These are phyloP conservation scores for Sisymbrium irio DNA, from an alignment of 345 rosid genomes.

Conservation along the genomic window DNA sequence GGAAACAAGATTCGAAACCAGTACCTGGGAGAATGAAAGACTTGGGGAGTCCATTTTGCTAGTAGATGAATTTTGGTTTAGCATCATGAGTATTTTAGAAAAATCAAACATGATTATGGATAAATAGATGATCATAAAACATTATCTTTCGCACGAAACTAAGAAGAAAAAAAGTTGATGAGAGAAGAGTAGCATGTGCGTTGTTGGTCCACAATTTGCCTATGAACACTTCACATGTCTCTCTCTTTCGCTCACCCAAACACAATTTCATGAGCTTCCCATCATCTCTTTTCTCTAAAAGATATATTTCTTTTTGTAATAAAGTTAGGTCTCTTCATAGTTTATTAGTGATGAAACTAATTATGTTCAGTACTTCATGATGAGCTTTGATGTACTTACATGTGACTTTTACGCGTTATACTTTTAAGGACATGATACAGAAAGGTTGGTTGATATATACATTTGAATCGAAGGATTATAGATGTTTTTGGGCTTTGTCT, in stretches of 20 bases:
- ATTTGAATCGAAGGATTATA: constrained; percentile 6
- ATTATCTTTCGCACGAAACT: constrained; percentile 12
- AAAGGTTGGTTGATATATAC: constrained; percentile 22
- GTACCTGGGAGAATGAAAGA: background rate
- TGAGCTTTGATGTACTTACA: constrained; percentile 37
- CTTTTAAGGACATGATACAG: constrained; percentile 28
- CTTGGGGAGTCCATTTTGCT: background rate
- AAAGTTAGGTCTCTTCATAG: constrained; percentile 25
- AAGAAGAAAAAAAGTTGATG: constrained; percentile 20
- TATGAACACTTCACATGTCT: constrained; percentile 41
- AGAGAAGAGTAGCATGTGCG: constrained; percentile 36
- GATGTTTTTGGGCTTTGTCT: constrained; percentile 19
- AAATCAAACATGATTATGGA: constrained; percentile 8
- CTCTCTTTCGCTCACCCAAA: constrained; percentile 32
- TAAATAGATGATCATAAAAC: background rate
- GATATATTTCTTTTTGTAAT: constrained; percentile 19
- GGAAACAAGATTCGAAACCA: background rate
- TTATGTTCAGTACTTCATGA: constrained; percentile 35
- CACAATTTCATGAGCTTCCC: constrained; percentile 34
- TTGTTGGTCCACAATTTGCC: constrained; percentile 39
- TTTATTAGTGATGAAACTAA: constrained; percentile 29
- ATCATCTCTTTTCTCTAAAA: constrained; percentile 22
- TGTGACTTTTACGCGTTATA: constrained; percentile 28
- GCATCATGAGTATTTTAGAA: background rate
- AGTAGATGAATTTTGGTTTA: background rate